These are phyloP conservation scores for Wickerhamomyces mucosus DNA, from an alignment of 805 yeast genomes.

Conservation along the genomic window DNA sequence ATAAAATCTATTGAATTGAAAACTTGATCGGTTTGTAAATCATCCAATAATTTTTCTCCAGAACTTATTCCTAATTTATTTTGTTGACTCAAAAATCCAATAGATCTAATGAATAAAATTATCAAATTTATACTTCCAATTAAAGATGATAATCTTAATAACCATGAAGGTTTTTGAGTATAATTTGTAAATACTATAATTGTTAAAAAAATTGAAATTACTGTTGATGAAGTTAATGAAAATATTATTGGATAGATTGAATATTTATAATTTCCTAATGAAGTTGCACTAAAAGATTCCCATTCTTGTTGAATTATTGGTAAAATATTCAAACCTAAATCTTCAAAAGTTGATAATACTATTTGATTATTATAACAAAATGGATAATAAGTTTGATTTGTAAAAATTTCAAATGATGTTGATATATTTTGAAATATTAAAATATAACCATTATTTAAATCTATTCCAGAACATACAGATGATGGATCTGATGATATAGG, in stretches of 20 bases:
- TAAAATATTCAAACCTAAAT: slow-evolving; percentile 21
- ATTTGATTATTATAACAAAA: slow-evolving; percentile 26
- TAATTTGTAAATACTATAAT: slow-evolving; percentile 56
- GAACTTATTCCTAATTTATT: slow-evolving; percentile 29
- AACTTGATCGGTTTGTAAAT: slow-evolving; percentile 32
- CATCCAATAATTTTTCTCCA: slow-evolving; percentile 34
- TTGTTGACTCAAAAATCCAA: slow-evolving; percentile 37
- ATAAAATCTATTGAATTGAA: slow-evolving; percentile 51
- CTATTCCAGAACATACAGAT: slow-evolving; percentile 23
- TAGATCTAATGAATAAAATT: slow-evolving; percentile 37
- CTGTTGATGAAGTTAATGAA: slow-evolving; percentile 54
- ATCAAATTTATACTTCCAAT: slow-evolving; percentile 48
- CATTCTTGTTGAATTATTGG: slow-evolving; percentile 42
- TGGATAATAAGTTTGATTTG: slow-evolving; percentile 18
- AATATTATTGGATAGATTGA: slow-evolving; percentile 55
- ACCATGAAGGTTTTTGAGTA: slow-evolving; percentile 48
- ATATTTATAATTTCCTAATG: slow-evolving; percentile 39
- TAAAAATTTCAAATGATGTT: background rate
- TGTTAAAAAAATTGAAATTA: slow-evolving; percentile 53
- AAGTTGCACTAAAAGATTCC: slow-evolving; percentile 29
- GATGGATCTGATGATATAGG: slow-evolving; percentile 16
- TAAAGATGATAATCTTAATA: slow-evolving; percentile 40
- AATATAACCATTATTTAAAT: slow-evolving; percentile 25
- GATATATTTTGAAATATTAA: slow-evolving; percentile 7
- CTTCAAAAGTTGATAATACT: slow-evolving; percentile 24